Conservation (phyloP, 306 rosid species). For the Bauhinia variegata region DNA sequence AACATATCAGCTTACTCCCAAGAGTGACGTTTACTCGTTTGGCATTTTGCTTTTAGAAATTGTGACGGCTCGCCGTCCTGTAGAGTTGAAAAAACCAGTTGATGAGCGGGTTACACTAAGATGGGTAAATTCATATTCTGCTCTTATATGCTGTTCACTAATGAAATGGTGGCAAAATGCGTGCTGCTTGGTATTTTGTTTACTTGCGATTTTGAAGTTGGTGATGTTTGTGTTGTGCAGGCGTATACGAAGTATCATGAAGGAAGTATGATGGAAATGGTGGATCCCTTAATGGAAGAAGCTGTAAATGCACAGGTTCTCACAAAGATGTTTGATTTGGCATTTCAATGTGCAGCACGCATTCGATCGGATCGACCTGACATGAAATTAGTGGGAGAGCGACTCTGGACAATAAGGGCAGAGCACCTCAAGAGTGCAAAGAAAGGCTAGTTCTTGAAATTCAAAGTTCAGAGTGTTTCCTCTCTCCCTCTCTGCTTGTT, state of each 20-base stretch:
- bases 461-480: neutral
- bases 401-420: slow-evolving; percentile 87
- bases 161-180: neutral
- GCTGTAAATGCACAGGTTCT: slow-evolving; percentile 58
- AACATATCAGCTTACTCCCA: slow-evolving; percentile 89
- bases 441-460: slow-evolving; percentile 41
- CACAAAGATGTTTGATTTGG: slow-evolving; percentile 68
- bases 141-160: no score
- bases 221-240: no score
- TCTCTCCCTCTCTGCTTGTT: slow-evolving; percentile 3
- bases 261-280: slow-evolving; percentile 54
- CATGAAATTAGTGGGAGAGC: slow-evolving; percentile 88
- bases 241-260: slow-evolving; percentile 71
- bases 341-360: slow-evolving; percentile 87
- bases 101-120: slow-evolving; percentile 86
- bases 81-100: slow-evolving; percentile 67
- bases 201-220: slow-evolving; percentile 3
- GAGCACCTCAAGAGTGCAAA: slow-evolving; percentile 64
- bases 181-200: neutral
- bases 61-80: slow-evolving; percentile 86
- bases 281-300: slow-evolving; percentile 81
- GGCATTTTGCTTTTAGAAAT: slow-evolving; percentile 90
- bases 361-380: slow-evolving; percentile 76
- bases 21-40: slow-evolving; percentile 95
- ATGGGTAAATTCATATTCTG: slow-evolving; percentile 72